Base-by-base conservation (phyloP, 257 asterid genomes). In the Ocimum tenuiflorum region DNA sequence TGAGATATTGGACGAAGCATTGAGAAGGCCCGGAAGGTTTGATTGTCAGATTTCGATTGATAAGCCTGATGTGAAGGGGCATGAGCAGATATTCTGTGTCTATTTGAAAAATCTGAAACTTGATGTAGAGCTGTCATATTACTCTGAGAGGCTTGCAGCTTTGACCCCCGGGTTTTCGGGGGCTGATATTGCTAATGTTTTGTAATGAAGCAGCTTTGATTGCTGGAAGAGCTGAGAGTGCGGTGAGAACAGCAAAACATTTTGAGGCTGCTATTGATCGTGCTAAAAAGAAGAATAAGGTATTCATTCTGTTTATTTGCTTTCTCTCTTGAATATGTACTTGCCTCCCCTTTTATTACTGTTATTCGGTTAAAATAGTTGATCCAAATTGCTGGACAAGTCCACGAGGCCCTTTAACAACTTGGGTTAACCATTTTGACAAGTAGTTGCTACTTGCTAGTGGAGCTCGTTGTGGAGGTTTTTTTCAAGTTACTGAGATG, bases 131-230 rank as follows among this genome's bases (percentile, higher is more conserved):
- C 80, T 95, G 7, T 71, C 91, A 1, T 88, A 42, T 71, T 88
- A 86, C 75, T 91, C 97, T 10, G 85, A 82, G 70, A 82, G 96
- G 78, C 94, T 91, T 67, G 94, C 95, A 39, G 96, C 98, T 52
- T 83, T 91, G 45, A 91, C 98, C 38, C 98, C 98, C 33, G 98
- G 98, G 45, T 86, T 91, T 79, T 90, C 98, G 39, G 98, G 98
- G 33, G 98, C 98, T 11, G 98, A 91, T 78, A 91, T 91, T 63
- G 95, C 95, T 18, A 91, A 88, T 73, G 91, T 91, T n/a, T 15
- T 91, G 98, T 58, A 91, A 91, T 70, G 96, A 91, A 68, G 98
- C 98, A 77, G 96, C 98, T 67, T 76, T 91, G 41, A 78, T 91
- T 73, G 98, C 98, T 8, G 96, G 89, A 15, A 86, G 98, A 75